Conservation (phyloP, 108 stramenopile genomes). For the Stephanodiscus minutulus region DNA sequence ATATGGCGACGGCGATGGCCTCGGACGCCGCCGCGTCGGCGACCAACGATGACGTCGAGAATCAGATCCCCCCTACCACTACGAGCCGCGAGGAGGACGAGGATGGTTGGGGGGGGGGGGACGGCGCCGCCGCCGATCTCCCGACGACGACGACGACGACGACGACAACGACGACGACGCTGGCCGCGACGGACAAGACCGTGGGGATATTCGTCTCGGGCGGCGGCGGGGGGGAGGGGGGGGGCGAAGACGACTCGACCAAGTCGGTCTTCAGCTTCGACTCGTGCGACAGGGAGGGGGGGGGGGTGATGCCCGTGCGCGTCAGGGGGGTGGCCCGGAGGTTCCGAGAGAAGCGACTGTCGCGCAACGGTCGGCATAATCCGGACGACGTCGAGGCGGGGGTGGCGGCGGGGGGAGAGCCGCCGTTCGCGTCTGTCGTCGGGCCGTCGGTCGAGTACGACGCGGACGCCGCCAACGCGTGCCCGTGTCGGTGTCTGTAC, state of each 20-base stretch:
- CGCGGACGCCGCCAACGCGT: conserved; percentile 2
- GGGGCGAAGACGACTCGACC: conserved; percentile 22
- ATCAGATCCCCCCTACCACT: too few relatives aligned
- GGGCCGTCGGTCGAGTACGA: not conserved
- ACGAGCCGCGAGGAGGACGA: too few relatives aligned
- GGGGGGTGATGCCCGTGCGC: not conserved
- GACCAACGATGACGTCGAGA: too few relatives aligned
- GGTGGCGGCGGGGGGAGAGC: too few relatives aligned
- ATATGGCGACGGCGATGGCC: too few relatives aligned
- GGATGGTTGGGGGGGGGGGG: too few relatives aligned
- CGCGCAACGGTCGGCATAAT: too few relatives aligned
- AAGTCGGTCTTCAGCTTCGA: conserved; percentile 30
- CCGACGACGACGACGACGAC: not conserved
- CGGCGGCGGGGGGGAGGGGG: not conserved
- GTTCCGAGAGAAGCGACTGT: too few relatives aligned
- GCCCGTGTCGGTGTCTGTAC: conserved; percentile 43
- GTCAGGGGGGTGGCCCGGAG: not conserved
- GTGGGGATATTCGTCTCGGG: not conserved
- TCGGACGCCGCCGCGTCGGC: too few relatives aligned
- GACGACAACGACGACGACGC: not conserved
- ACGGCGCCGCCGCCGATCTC: too few relatives aligned
- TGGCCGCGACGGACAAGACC: not conserved
- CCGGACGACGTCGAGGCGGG: too few relatives aligned
- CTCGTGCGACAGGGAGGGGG: conserved; percentile 18
- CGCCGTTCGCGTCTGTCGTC: too few relatives aligned